Percentiles rank a stretch among this genome's conserved stretches.
Evolutionary conservation across 225 moss, liverwort and hornwort genomes (phyloP).

Genomic region (Physcomitrium patens): DNA sequence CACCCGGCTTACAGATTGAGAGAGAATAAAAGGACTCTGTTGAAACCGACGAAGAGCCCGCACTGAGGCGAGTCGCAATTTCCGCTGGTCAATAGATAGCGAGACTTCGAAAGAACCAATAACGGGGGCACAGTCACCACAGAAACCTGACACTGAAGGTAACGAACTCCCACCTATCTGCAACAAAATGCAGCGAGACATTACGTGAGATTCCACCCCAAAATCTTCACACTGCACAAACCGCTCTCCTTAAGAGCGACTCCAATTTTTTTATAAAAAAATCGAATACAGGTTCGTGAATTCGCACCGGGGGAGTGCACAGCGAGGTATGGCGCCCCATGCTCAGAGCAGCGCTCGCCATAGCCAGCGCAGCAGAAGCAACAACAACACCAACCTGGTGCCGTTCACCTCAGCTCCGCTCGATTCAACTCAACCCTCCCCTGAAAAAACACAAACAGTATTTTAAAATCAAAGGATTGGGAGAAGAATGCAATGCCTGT

Average conservation of each 20-base stretch:
- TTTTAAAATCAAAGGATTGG: background rate
- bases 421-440: background rate
- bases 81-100: slow-evolving; percentile 19
- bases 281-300: background rate
- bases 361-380: slow-evolving; percentile 10
- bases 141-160: slow-evolving; percentile 46
- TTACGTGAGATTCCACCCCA: background rate
- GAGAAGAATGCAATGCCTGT: background rate
- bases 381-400: background rate
- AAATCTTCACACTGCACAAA: too few species aligned
- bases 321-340: slow-evolving; percentile 32
- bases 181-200: slow-evolving; percentile 14
- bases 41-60: slow-evolving; percentile 66
- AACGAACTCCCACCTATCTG: slow-evolving; percentile 58
- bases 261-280: background rate
- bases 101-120: slow-evolving; percentile 35
- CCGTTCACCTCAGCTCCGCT: slow-evolving; percentile 6
- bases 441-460: too few species aligned
- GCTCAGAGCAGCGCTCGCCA: slow-evolving; percentile 30
- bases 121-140: slow-evolving; percentile 31
- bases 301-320: slow-evolving; percentile 33
- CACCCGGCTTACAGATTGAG: slow-evolving; percentile 56
- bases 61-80: slow-evolving; percentile 34
- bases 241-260: background rate
- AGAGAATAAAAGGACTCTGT: slow-evolving; percentile 51